Evolutionary conservation across 352 stramenopile genomes (phyloP), one percentile per base, ranked within the genome.

Genomic region (Blastocystis sp.): DNA sequence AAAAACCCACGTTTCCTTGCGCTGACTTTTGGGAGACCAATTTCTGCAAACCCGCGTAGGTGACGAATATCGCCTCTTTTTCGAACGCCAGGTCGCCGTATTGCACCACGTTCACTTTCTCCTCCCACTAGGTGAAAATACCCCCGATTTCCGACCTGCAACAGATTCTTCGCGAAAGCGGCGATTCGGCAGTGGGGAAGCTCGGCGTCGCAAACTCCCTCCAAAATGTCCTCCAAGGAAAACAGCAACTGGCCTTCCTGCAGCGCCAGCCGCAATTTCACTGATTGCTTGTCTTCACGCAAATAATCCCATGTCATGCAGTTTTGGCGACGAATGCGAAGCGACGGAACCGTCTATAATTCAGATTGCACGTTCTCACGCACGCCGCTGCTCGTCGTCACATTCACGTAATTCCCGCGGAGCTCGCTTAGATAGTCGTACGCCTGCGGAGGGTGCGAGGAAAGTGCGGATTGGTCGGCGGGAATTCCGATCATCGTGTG

Each of bases 21-120:
- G 18, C 18, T 4, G 56, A 46, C 11, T 51, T 48, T 11, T 21
- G 42, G 18, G 44, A 49, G 42, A 18, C 27, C 42, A 81, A 27
- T 18, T 40, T 48, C n/a, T 49, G 32, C 16, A 81, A n/a, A 11
- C 69, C 69, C n/a, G 61, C 69, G 40, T 81, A 81, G 21, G 69
- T 81, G 16, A 81, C 46, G 48, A 81, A 81, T 11, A 81, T 40
- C 69, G 61, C 69, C 34, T 81, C 69, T 61, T 81, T 81, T 42
- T 65, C 48, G 53, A 63, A 81, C 1, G 69, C 69, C 44, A 81
- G 29, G 63, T 81, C 69, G 18, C 48, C 69, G 40, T 63, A 81
- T n/a, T 81, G 69, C 21, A 48, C 48, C 4, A 61, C 69, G 24
- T 48, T 29, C 6, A 81, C 48, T 24, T 64, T 61, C 27, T 81